Evolutionary conservation across 2,329 filamentous ascomycete genomes (phyloP).

Genomic region (Hansfordia pulvinata): DNA sequence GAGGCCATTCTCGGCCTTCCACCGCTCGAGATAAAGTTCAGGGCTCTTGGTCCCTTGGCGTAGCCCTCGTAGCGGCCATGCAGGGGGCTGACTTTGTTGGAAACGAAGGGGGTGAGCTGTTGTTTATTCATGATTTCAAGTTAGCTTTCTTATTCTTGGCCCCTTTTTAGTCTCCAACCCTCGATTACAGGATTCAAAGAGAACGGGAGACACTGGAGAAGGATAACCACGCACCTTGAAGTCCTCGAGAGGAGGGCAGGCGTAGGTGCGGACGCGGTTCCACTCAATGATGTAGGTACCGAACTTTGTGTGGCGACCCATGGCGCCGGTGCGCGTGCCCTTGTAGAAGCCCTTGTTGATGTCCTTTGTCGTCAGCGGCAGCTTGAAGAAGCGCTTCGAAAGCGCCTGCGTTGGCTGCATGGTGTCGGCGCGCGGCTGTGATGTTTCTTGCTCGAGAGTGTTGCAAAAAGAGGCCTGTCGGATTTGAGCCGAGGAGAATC

Average conservation of each 20-base stretch:
- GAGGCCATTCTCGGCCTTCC: conserved; percentile 55
- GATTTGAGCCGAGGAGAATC: too few species aligned
- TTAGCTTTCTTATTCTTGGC: not conserved
- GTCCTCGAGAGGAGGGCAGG: conserved; percentile 56
- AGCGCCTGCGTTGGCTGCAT: conserved; percentile 61
- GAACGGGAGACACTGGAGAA: not conserved
- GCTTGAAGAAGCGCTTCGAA: conserved; percentile 55
- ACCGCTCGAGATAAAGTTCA: conserved; percentile 47
- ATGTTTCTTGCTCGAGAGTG: too few species aligned
- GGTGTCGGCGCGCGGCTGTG: too few species aligned
- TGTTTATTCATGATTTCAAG: not conserved
- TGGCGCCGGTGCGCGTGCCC: conserved; percentile 77
- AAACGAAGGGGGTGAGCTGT: conserved; percentile 72
- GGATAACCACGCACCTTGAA: conserved; percentile 49
- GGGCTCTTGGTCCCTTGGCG: conserved; percentile 41
- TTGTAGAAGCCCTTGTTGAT: conserved; percentile 95
- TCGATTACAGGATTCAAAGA: not conserved
- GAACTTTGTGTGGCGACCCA: conserved; percentile 72
- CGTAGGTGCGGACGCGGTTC: conserved; percentile 81
- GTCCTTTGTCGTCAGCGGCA: conserved; percentile 82
- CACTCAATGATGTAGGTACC: conserved; percentile 79
- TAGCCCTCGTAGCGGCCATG: conserved; percentile 41
- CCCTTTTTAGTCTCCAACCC: not conserved
- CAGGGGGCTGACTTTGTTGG: conserved; percentile 37
- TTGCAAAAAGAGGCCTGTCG: too few species aligned